Evolutionary conservation across 352 stramenopile species (phyloP), one percentile per base, ranked within the genome.

Genomic region (Phytophthora kernoviae): DNA sequence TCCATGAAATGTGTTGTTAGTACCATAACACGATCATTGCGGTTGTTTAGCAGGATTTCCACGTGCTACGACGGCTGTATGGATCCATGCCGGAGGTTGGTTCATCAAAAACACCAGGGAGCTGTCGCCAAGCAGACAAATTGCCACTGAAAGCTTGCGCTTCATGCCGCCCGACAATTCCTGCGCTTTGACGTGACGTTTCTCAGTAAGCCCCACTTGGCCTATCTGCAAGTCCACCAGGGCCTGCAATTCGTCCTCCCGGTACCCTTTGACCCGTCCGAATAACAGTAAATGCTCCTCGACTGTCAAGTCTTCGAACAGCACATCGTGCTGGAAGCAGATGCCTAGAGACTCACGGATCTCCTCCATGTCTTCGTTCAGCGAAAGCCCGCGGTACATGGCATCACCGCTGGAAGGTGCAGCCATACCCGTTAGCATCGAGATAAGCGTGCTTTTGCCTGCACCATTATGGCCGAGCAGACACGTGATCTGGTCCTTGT

Each of bases 1-100:
- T 76, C 91, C 91, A 98, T 97, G 58, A 98, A 98, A 56, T 98
- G 95, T 26, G 91, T 98, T 6, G 87, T 97, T 2, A 97, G 60
- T 15, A 97, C 65, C 48, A 96, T 91, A 14, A 90, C 59, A 17
- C 73, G 66, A 24, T 73, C 68, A 44, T 76, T 60, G 17, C 74
- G 57, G 34, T 71, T 73, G 70, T 79, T 77, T 24, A 79, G 48
- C 21, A 84, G 61, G 26, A 95, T 69, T 27, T 92, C 65, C 89
- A 97, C 63, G 98, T 79, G 50, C 98, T 98, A 37, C 95, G 77
- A 46, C 96, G 78, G 46, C 73, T 91, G 68, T 97, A 98, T 24
- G 95, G 93, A 62, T 99, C 96, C 91, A 98, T 98, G 7, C 95
- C 94, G 43, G 60, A 86, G 14, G 92, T 98, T 10, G 93, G 93